A percentile compares a stretch with the other conserved stretches of the same genome.
These are phyloP conservation scores for Flaveria sonorensis DNA, from an alignment of 129 eudicot species.

Conservation along the genomic window DNA sequence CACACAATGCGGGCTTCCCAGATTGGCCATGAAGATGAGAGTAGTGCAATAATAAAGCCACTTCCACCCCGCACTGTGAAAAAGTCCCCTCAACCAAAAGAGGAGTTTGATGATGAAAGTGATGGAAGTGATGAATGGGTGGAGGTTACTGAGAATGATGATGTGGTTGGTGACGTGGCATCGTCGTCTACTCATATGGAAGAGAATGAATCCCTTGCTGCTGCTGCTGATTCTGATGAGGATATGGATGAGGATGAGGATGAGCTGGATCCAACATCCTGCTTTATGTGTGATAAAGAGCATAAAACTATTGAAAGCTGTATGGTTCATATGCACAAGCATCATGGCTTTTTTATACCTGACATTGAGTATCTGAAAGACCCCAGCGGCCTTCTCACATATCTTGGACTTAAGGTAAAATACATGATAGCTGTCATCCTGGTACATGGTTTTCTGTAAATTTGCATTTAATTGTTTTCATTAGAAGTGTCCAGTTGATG, in stretches of 20 bases:
- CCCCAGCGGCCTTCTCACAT: constrained; percentile 84
- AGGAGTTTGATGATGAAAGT: constrained; percentile 56
- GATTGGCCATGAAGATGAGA: constrained; percentile 41
- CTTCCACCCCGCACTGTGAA: constrained; percentile 54
- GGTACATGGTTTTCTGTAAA: neutral
- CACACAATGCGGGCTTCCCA: constrained; percentile 79
- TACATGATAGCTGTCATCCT: neutral
- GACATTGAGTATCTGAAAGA: constrained; percentile 89
- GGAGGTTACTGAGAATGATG: constrained; percentile 71
- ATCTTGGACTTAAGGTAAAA: constrained; percentile 83
- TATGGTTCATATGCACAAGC: constrained; percentile 96
- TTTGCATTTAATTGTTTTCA: neutral
- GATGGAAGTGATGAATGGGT: constrained; percentile 95
- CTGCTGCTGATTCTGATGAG: constrained; percentile 43
- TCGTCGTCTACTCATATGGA: constrained; percentile 50
- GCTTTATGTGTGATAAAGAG: constrained; percentile 88
- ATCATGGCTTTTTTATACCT: constrained; percentile 89
- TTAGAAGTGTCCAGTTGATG: neutral
- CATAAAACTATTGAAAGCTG: constrained; percentile 77
- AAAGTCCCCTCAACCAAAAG: constrained; percentile 43
- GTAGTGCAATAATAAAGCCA: constrained; percentile 74
- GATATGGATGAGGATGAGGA: constrained; percentile 36
- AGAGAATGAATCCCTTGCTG: constrained; percentile 43
- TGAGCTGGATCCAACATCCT: constrained; percentile 73
- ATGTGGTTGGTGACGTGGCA: constrained; percentile 51